phyloP scores from a whole-genome alignment of 805 yeast genomes.

The Komagataella phaffii region DNA sequence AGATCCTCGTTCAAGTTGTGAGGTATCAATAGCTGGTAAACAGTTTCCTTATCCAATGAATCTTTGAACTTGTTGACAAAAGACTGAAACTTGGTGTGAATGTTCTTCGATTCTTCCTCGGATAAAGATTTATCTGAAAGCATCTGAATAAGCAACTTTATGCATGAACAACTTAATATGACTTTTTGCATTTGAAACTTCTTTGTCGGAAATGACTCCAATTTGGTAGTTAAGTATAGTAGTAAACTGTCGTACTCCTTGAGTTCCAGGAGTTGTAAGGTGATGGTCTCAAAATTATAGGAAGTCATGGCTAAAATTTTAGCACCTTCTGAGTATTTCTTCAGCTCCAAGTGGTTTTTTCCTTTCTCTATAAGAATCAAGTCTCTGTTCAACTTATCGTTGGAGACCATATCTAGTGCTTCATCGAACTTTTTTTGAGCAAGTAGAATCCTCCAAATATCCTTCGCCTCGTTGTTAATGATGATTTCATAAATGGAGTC shows the following conservation, averaged over 20 bases:
- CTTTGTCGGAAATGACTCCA: constrained; percentile 17
- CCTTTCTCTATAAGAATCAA: constrained; percentile 43
- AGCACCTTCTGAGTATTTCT: constrained; percentile 29
- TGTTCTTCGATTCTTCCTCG: not conserved
- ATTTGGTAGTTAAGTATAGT: constrained; percentile 28
- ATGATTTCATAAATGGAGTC: constrained; percentile 57
- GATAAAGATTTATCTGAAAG: constrained; percentile 15
- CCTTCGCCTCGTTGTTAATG: constrained; percentile 52
- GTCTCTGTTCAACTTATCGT: constrained; percentile 27
- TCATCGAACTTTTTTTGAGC: constrained; percentile 42
- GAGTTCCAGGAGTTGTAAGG: constrained; percentile 37
- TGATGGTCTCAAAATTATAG: constrained; percentile 56
- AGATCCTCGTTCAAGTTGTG: constrained; percentile 56
- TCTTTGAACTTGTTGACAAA: constrained; percentile 38
- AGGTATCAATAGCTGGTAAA: constrained; percentile 57
- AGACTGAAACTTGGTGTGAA: constrained; percentile 15
- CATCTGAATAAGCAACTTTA: constrained; percentile 39
- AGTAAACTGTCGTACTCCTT: constrained; percentile 28
- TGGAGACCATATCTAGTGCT: constrained; percentile 35
- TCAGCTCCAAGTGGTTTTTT: constrained; percentile 22
- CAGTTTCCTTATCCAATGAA: constrained; percentile 47
- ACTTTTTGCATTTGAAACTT: constrained; percentile 27
- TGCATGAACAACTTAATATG: constrained; percentile 52
- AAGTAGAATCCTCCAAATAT: constrained; percentile 62
- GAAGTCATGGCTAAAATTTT: constrained; percentile 46